Conservation (phyloP, 2,329 filamentous ascomycete genomes). For the Chalaropsis thielavioides region DNA sequence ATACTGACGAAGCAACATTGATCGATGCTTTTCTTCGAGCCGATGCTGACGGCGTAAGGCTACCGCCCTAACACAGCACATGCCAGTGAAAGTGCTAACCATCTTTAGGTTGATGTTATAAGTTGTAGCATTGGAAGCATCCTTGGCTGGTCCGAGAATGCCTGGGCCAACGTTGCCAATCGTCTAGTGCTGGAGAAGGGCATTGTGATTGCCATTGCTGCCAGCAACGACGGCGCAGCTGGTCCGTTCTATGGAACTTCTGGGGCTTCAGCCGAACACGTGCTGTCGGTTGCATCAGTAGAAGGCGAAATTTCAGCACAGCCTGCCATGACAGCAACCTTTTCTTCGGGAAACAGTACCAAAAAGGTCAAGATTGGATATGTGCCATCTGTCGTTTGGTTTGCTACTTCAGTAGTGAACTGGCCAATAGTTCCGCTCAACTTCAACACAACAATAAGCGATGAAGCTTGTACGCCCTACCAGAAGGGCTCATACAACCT, state of each 20-base stretch:
- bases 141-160: constrained; percentile 29
- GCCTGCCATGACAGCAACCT: constrained; percentile 8
- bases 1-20: constrained; percentile 24
- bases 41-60: constrained; percentile 24
- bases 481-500: constrained; percentile 20
- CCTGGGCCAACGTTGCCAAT: constrained; percentile 30
- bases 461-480: constrained; percentile 23
- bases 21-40: constrained; percentile 27
- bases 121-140: constrained; percentile 28
- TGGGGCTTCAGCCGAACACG: constrained; percentile 30
- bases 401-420: constrained; percentile 1
- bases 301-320: constrained; percentile 15
- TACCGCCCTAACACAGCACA: neutral
- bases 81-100: neutral
- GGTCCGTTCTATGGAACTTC: constrained; percentile 34
- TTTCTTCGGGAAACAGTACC: neutral
- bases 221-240: constrained; percentile 35
- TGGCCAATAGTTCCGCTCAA: constrained; percentile 31
- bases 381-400: constrained; percentile 9
- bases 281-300: constrained; percentile 32
- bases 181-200: constrained; percentile 31
- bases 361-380: constrained; percentile 10
- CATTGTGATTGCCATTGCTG: constrained; percentile 36
- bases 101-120: constrained; percentile 28
- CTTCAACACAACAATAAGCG: constrained; percentile 21